Percentiles rank a stretch among this genome's conserved stretches.
Evolutionary conservation across 345 rosid genomes (phyloP).

Genomic region (Pugionium cornutum): DNA sequence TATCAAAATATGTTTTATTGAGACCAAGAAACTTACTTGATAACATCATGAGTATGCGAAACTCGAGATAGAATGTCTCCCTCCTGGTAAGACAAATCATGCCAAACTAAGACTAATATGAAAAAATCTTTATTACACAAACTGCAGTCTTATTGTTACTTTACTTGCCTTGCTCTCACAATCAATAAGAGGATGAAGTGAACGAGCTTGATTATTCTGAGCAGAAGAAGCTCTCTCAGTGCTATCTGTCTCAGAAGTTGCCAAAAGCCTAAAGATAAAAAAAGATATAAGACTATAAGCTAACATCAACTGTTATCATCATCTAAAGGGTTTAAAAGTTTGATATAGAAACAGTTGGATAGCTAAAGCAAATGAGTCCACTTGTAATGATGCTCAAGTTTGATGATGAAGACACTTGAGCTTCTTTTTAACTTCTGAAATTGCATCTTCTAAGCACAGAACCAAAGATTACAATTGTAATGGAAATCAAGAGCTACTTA

Average conservation of each 20-base stretch:
- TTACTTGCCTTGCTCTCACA: slow-evolving; percentile 77
- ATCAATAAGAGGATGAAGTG: slow-evolving; percentile 54
- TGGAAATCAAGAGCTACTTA: background rate
- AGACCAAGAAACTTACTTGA: slow-evolving; percentile 50
- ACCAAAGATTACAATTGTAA: background rate
- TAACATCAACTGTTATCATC: background rate
- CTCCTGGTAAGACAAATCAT: slow-evolving; percentile 53
- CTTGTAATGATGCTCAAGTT: too few species aligned
- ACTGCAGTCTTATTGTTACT: background rate
- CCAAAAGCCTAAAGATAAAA: slow-evolving; percentile 56
- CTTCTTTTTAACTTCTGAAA: slow-evolving; percentile 8
- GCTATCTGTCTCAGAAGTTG: slow-evolving; percentile 49
- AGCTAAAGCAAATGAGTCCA: background rate
- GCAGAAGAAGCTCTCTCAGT: slow-evolving; percentile 42
- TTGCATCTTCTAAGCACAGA: slow-evolving; percentile 1
- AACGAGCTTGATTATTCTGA: slow-evolving; percentile 41
- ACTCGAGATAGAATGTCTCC: slow-evolving; percentile 85
- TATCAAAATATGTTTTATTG: slow-evolving; percentile 17
- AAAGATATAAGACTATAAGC: slow-evolving; percentile 5
- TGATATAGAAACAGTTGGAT: background rate
- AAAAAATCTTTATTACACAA: background rate
- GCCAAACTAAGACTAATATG: slow-evolving; percentile 40
- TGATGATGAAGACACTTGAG: background rate
- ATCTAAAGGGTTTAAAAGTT: background rate
- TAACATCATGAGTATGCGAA: slow-evolving; percentile 86